Conservation (phyloP, 768 basidiomycete genomes). For the Porphyrellus cyaneotinctus region DNA sequence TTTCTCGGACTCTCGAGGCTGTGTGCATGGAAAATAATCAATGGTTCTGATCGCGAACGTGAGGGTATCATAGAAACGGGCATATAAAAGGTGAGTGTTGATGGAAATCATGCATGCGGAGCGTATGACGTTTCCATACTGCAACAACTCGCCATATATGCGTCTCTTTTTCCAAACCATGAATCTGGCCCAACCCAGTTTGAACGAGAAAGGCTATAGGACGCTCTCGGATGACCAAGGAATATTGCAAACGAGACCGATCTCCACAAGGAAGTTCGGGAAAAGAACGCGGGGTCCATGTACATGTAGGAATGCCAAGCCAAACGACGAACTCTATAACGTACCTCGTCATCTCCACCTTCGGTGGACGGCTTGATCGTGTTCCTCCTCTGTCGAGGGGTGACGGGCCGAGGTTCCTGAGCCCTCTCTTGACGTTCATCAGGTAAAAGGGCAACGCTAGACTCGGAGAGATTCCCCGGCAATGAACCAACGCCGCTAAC, state of each 20-base stretch:
- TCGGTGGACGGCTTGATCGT: constrained; percentile 7
- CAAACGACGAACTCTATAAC: background rate
- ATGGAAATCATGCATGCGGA: too few species aligned
- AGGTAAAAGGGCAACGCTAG: constrained; percentile 46
- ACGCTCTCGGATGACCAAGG: too few species aligned
- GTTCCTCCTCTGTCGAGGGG: constrained; percentile 16
- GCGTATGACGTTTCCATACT: too few species aligned
- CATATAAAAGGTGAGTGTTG: background rate
- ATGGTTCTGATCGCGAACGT: background rate
- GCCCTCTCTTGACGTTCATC: constrained; percentile 36
- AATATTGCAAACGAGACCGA: too few species aligned
- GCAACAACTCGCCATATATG: too few species aligned
- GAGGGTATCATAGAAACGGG: background rate
- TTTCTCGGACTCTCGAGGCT: constrained; percentile 3
- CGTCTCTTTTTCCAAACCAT: too few species aligned
- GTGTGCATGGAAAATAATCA: constrained; percentile 6
- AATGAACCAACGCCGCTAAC: constrained; percentile 45
- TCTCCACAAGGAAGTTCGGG: too few species aligned
- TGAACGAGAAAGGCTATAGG: too few species aligned
- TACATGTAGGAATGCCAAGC: too few species aligned
- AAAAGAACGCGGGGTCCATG: too few species aligned
- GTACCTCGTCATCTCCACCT: constrained; percentile 11
- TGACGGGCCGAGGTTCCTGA: background rate
- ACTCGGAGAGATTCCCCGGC: constrained; percentile 43
- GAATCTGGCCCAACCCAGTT: too few species aligned